Base-by-base conservation (phyloP, 805 yeast genomes). In the Yarrowia sp. region DNA sequence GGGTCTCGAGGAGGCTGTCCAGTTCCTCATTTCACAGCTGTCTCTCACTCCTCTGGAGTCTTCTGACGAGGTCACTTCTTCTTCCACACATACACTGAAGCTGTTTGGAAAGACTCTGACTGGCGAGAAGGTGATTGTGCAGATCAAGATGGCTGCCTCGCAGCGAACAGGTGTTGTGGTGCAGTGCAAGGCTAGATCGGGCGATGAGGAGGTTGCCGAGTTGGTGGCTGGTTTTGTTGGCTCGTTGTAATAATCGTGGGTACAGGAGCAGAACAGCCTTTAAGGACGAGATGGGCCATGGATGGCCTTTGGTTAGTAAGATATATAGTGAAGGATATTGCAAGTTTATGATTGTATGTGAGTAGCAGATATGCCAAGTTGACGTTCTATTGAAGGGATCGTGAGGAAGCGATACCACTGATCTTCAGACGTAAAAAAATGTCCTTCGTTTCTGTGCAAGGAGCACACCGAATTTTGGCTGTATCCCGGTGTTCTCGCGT, bases 31-130 rank as follows among this genome's bases (percentile, higher is more conserved):
- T 63, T 72, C 74, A 40, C 76, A 77, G 32, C 82, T 91, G 68
- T 82, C 86, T 41, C 82, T 89, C 82, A 77, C 83, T 79, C 86
- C 97, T 35, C 79, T 90, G 71, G 96, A 89, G 68, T 87, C 88
- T 44, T 80, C 88, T 3, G 95, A 89, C 68, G 38, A 41, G 51
- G 75, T 76, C 64, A 90, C 89, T 22, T 82, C 84, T 40, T 75
- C 79, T 8, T 71, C 82, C 21, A 81, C 84, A 51, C 98, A 92
- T 74, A 80, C 84, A 12, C 81, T 95, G 78, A 92, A 91, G 78
- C 78, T 92, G 71, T 89, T 82, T 72, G 98, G 97, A 73, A 89
- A 88, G 78, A 85, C 90, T 70, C 75, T 79, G 66, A 76, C 46
- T 77, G 88, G 78, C 73, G 85, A 71, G 68, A 78, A 76, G 68